phyloP scores from a whole-genome alignment of 495 filamentous ascomycete genomes.

The Penicillium herquei region DNA sequence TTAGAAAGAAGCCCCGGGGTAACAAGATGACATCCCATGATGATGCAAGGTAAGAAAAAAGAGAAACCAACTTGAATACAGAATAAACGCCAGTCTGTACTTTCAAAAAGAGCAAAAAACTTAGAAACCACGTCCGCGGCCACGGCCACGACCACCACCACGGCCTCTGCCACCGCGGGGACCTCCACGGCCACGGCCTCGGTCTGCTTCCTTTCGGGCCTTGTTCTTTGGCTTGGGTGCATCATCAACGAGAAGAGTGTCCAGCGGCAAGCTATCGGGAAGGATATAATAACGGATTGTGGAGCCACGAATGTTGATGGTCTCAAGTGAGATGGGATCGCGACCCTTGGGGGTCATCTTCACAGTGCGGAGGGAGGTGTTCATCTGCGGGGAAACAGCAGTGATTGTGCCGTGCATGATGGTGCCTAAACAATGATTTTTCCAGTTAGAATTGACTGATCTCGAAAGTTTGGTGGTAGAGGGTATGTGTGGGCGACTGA shows the following conservation, averaged over 20 bases:
- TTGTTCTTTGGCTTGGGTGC: conserved; percentile 99
- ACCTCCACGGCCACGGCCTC: conserved; percentile 53
- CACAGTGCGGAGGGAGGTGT: conserved; percentile 87
- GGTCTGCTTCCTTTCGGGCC: conserved; percentile 87
- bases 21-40: conserved; percentile 23
- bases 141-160: conserved; percentile 65
- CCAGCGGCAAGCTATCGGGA: conserved; percentile 89
- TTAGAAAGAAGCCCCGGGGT: conserved; percentile 18
- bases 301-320: conserved; percentile 93
- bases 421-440: conserved; percentile 58
- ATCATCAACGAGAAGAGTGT: conserved; percentile 93
- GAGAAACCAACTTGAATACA: conserved; percentile 19
- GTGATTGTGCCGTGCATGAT: conserved; percentile 95
- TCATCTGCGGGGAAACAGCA: conserved; percentile 94
- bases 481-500: background rate
- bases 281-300: conserved; percentile 94
- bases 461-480: background rate
- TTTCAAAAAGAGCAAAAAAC: conserved; percentile 17
- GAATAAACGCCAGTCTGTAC: conserved; percentile 28
- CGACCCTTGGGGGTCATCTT: conserved; percentile 90
- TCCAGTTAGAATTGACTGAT: background rate
- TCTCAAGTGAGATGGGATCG: conserved; percentile 81
- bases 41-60: conserved; percentile 24
- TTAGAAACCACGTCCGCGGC: conserved; percentile 55
- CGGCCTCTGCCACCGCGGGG: conserved; percentile 50